Percentiles rank a stretch among this genome's conserved stretches.
Evolutionary conservation across 208 protist genomes (phyloP).

Genomic region (Trypanosoma theileri): DNA sequence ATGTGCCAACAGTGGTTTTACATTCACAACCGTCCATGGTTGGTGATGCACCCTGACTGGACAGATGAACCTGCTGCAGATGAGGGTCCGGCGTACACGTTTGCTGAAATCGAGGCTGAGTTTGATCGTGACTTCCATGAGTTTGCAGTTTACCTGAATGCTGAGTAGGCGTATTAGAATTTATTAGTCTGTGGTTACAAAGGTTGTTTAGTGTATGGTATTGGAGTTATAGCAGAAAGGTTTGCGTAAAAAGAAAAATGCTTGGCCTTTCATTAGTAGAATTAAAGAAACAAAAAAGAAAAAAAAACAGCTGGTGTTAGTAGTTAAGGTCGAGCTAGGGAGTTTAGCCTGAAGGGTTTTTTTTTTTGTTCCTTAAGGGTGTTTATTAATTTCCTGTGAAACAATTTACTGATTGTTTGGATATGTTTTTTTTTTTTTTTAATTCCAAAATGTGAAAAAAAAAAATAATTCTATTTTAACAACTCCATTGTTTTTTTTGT

Average conservation of each 20-base stretch:
- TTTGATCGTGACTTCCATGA: conserved; percentile 92
- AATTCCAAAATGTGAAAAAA: background rate
- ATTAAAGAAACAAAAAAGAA: background rate
- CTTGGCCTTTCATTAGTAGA: conserved; percentile 3
- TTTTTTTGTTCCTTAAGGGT: background rate
- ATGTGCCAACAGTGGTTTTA: conserved; percentile 92
- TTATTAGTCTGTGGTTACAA: background rate
- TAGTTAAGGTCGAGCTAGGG: background rate
- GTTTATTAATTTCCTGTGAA: background rate
- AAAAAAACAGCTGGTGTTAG: conserved; percentile 3
- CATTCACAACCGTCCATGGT: conserved; percentile 87
- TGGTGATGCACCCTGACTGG: conserved; percentile 91
- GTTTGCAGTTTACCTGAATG: conserved; percentile 88
- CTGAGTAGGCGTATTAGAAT: conserved; percentile 52
- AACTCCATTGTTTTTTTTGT: conserved; percentile 19
- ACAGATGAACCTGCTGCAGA: conserved; percentile 88
- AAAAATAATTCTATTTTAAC: background rate
- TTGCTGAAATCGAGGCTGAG: conserved; percentile 89
- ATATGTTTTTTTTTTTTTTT: conserved; percentile 5
- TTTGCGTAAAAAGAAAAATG: conserved; percentile 7
- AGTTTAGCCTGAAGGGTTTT: too few species aligned
- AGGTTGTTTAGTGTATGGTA: conserved; percentile 1
- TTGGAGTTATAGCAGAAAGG: background rate
- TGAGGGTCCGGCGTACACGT: conserved; percentile 88
- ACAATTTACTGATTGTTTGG: background rate